These are phyloP conservation scores for Trichoderma brevicompactum DNA, from an alignment of 2,329 filamentous ascomycete species.

Conservation along the genomic window DNA sequence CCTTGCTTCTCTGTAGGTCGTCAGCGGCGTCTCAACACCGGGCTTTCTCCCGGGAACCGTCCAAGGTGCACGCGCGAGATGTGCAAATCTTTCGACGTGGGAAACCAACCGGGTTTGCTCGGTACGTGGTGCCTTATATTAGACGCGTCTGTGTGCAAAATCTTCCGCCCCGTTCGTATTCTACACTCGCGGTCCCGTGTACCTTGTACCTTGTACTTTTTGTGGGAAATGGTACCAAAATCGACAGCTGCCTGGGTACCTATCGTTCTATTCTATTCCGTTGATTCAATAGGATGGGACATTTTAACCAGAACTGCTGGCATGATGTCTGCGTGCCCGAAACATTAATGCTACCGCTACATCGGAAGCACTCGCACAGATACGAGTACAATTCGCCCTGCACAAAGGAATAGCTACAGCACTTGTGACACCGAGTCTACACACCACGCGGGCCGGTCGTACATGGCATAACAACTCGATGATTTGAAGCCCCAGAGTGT, in stretches of 20 bases:
- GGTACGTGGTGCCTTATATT: not conserved
- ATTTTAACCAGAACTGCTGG: not conserved
- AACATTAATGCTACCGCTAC: not conserved
- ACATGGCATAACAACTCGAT: constrained; percentile 13
- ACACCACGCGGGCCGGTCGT: constrained; percentile 27
- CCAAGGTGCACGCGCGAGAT: not conserved
- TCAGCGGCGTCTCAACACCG: not conserved
- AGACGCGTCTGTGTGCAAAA: not conserved
- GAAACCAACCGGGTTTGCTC: not conserved
- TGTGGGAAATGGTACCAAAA: not conserved
- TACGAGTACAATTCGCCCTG: constrained; percentile 1
- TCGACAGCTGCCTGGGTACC: not conserved
- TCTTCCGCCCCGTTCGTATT: not conserved
- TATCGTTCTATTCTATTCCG: not conserved
- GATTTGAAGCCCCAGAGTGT: not conserved
- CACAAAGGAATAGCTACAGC: not conserved
- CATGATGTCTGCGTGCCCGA: not conserved
- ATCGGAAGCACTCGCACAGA: constrained; percentile 14
- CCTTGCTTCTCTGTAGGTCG: constrained; percentile 6
- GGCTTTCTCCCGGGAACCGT: not conserved
- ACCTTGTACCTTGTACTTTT: not conserved
- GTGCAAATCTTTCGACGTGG: not conserved
- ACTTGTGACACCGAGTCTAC: constrained; percentile 14
- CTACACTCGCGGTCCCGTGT: no score
- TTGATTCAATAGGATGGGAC: not conserved